Conservation (phyloP, 2,329 filamentous ascomycete species). For the Penicillium sp. region DNA sequence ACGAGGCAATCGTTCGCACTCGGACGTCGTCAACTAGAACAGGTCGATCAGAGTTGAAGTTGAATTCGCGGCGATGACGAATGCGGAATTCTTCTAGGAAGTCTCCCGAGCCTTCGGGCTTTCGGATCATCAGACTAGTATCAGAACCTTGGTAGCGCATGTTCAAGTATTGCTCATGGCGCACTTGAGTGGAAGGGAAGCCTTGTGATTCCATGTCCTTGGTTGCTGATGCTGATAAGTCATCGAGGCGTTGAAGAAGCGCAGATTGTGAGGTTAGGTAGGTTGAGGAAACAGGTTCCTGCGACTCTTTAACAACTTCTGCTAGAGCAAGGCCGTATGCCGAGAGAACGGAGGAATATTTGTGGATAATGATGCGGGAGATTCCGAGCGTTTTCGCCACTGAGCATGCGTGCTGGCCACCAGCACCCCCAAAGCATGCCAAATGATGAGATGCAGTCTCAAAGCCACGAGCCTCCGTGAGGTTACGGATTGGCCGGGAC, state of each 20-base stretch:
- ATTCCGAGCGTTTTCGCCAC: conserved; percentile 84
- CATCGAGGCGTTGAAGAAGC: conserved; percentile 69
- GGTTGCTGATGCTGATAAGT: conserved; percentile 63
- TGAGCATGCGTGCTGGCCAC: conserved; percentile 87
- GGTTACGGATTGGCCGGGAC: conserved; percentile 73
- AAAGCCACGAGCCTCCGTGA: conserved; percentile 89
- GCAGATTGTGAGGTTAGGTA: conserved; percentile 44
- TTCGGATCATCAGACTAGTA: conserved; percentile 49
- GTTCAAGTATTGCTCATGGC: conserved; percentile 46
- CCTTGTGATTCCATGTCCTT: conserved; percentile 45
- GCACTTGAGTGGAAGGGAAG: conserved; percentile 41
- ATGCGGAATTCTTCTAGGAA: conserved; percentile 80
- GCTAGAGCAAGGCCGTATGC: conserved; percentile 92
- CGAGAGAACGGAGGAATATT: conserved; percentile 87
- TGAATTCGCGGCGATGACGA: conserved; percentile 88
- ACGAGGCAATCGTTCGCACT: conserved; percentile 75
- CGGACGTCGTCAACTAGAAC: conserved; percentile 88
- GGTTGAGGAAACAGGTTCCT: conserved; percentile 56
- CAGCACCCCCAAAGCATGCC: conserved; percentile 87
- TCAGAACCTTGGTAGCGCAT: conserved; percentile 53
- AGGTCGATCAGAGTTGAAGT: conserved; percentile 80
- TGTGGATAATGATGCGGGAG: conserved; percentile 78
- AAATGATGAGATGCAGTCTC: conserved; percentile 88
- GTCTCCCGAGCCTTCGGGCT: conserved; percentile 73
- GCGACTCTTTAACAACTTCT: conserved; percentile 87